Evolutionary conservation across 2,329 filamentous ascomycete genomes (phyloP).

Genomic region (Passalora sequoiae): DNA sequence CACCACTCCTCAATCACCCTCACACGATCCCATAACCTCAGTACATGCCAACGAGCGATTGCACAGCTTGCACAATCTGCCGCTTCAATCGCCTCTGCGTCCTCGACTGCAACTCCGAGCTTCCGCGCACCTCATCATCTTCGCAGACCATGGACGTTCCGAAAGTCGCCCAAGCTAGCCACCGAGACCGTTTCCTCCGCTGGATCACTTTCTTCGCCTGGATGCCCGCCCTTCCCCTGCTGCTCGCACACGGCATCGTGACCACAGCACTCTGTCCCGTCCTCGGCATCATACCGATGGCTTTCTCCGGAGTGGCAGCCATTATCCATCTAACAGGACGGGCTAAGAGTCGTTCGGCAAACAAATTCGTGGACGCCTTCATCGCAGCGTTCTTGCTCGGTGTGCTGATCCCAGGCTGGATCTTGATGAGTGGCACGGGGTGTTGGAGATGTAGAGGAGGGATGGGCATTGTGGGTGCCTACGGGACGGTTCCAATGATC

Average conservation of each 20-base stretch:
- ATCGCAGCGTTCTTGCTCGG: conserved; percentile 11
- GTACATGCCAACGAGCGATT: conserved; percentile 1
- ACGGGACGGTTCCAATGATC: conserved; percentile 20
- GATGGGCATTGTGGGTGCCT: conserved; percentile 14
- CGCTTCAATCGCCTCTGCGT: conserved; percentile 13
- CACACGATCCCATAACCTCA: too few relatives aligned
- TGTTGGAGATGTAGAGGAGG: not conserved
- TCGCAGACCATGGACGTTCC: not conserved
- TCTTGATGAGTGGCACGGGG: not conserved
- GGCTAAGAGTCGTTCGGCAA: not conserved
- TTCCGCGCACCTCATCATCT: not conserved
- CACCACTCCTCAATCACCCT: too few relatives aligned
- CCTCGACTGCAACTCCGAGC: conserved; percentile 7
- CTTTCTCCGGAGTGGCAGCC: conserved; percentile 10
- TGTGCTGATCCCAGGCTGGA: conserved; percentile 17
- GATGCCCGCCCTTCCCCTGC: conserved; percentile 17
- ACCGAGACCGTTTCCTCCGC: conserved; percentile 16
- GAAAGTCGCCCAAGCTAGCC: not conserved
- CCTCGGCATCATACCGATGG: conserved; percentile 21
- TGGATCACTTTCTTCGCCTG: conserved; percentile 12
- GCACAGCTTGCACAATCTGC: conserved; percentile 8
- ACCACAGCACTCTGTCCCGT: conserved; percentile 6
- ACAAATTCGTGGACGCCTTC: conserved; percentile 13
- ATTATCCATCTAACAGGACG: conserved; percentile 10
- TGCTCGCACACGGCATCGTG: conserved; percentile 18